Base-by-base conservation (phyloP, 257 asterid genomes). In the Rubia yunnanensis region DNA sequence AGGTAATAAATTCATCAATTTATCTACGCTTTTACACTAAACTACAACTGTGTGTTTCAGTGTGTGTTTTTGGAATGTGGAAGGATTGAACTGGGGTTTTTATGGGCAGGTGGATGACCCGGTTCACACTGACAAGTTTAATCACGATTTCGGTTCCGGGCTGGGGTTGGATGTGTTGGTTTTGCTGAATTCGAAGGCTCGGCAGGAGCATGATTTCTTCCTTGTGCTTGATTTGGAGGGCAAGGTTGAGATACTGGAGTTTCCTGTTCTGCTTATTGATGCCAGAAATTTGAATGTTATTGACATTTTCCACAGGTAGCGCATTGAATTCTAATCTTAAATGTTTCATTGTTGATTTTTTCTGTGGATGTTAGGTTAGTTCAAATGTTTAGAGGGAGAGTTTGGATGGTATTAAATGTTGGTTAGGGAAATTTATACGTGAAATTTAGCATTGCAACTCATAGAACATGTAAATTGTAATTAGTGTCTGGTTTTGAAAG, bases 191-290 rank as follows among this genome's bases (percentile, higher is more conserved):
- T 57, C 74, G 70, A 76, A 63, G 74, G 59, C 73, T 30, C 99
- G n/a, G n/a, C n/a, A 94, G 75, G 80, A 75, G 66, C 86, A 82
- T 4, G 95, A 94, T 76, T 90, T 81, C 74, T 85, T 94, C 73
- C 91, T 90, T 28, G 96, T 94, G 65, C 84, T 94, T 80, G 97
- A 94, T 86, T 94, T 94, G 79, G 99, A 94, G 82, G 99, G 99
- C n/a, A 94, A 94, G 78, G 91, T 86, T 48, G 99, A 94, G 82
- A 90, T 94, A 78, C 73, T 94, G 46, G 97, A 94, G 84, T 94
- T 94, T 63, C 97, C 97, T 0, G 95, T 94, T 68, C 73, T 94
- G 69, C 64, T 94, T 32, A 78, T 94, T 74, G 95, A 94, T 81
- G 88, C 82, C 10, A 88, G 80, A 81, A 79, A 95, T 67, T 78